A percentile compares a stretch with the other conserved stretches of the same genome.
These are phyloP conservation scores for Spizellomyces sp. DNA, from an alignment of 192 early-diverging fungal species.

Conservation along the genomic window DNA sequence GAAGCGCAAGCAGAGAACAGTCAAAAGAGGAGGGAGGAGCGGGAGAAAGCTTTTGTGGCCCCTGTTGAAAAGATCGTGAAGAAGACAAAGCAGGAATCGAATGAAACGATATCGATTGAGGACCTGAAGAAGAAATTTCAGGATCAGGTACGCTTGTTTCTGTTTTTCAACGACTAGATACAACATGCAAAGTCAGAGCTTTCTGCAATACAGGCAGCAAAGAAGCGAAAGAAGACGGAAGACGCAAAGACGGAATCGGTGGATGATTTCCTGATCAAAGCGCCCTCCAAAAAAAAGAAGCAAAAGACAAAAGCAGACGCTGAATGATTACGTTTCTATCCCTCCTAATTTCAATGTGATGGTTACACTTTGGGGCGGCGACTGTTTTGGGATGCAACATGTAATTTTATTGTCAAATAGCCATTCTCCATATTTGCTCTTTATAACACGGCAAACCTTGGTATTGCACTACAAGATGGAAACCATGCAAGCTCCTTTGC, in stretches of 20 bases:
- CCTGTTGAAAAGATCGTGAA: constrained; percentile 60
- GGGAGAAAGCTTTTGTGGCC: constrained; percentile 80
- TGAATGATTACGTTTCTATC: too few relatives aligned
- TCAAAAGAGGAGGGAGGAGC: constrained; percentile 68
- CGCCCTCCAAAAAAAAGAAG: constrained; percentile 37
- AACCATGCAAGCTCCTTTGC: too few relatives aligned
- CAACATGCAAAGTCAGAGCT: background rate
- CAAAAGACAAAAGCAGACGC: background rate
- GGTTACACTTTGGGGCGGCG: too few relatives aligned
- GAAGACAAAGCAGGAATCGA: background rate
- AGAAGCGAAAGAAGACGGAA: constrained; percentile 29
- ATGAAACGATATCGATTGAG: constrained; percentile 33
- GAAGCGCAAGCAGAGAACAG: constrained; percentile 69
- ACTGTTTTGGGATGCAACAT: too few relatives aligned
- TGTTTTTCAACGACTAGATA: background rate
- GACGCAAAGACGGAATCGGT: constrained; percentile 9
- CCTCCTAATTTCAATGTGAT: too few relatives aligned
- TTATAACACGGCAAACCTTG: too few relatives aligned
- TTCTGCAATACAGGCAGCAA: constrained; percentile 9
- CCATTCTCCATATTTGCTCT: too few relatives aligned
- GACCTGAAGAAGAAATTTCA: constrained; percentile 46
- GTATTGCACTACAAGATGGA: too few relatives aligned
- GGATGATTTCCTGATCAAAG: constrained; percentile 29
- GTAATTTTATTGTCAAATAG: too few relatives aligned
- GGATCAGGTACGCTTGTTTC: constrained; percentile 28